Evolutionary conservation across 371 early-diverging fungal species (phyloP).

Genomic region (Capillidium rhysosporum): DNA sequence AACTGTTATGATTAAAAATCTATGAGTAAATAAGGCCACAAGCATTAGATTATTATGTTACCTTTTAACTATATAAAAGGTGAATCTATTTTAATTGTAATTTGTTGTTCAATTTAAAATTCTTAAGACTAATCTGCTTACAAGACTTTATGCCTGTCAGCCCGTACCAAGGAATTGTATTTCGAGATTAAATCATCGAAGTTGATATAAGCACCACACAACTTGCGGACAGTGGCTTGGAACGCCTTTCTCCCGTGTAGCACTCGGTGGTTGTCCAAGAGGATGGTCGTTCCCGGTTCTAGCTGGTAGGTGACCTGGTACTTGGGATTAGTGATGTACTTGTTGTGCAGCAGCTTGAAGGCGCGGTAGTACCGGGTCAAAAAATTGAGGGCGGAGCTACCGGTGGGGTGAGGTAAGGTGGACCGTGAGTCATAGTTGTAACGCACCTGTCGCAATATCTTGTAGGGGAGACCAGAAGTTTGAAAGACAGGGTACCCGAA

Average conservation of each 20-base stretch:
- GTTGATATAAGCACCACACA: slow-evolving; percentile 60
- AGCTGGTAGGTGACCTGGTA: slow-evolving; percentile 46
- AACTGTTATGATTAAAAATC: no score
- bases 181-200: slow-evolving; percentile 38
- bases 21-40: no score
- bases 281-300: slow-evolving; percentile 47
- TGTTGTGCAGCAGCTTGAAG: slow-evolving; percentile 40
- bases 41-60: no score
- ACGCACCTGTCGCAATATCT: slow-evolving; percentile 45
- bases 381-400: slow-evolving; percentile 18
- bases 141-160: slow-evolving; percentile 4
- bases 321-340: slow-evolving; percentile 20
- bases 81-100: no score
- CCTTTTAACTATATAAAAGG: no score
- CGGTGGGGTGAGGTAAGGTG: slow-evolving; percentile 20
- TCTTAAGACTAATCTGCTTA: no score
- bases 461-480: slow-evolving; percentile 3
- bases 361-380: slow-evolving; percentile 51
- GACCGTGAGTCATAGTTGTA: slow-evolving; percentile 80
- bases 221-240: slow-evolving; percentile 40
- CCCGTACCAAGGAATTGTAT: slow-evolving; percentile 2
- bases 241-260: slow-evolving; percentile 67
- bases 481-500: slow-evolving; percentile 26
- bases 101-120: no score
- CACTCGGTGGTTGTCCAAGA: slow-evolving; percentile 75